phyloP scores from a whole-genome alignment of 805 yeast genomes.

The Ogataea ganodermae region DNA sequence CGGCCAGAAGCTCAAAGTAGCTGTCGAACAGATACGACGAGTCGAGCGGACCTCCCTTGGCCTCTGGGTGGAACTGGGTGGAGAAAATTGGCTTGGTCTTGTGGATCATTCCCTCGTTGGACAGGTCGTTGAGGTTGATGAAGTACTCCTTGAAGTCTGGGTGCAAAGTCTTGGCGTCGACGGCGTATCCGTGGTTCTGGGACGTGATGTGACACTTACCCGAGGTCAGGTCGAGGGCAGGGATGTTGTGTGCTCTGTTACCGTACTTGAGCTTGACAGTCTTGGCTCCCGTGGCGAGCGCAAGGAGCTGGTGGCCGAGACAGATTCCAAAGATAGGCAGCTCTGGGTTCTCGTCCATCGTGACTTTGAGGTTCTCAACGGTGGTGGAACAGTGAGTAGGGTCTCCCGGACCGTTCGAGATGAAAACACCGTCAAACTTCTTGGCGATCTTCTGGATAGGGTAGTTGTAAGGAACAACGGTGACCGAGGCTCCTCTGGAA shows the following conservation, averaged over 20 bases:
- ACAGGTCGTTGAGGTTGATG: slow-evolving; percentile 89
- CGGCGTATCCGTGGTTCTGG: slow-evolving; percentile 98
- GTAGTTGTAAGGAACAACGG: slow-evolving; percentile 95
- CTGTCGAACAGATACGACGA: slow-evolving; percentile 89
- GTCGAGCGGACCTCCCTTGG: slow-evolving; percentile 98
- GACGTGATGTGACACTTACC: slow-evolving; percentile 98
- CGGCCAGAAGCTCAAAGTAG: slow-evolving; percentile 70
- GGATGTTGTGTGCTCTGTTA: slow-evolving; percentile 98
- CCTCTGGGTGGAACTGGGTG: slow-evolving; percentile 99
- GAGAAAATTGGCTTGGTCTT: slow-evolving; percentile 85
- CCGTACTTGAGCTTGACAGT: slow-evolving; percentile 95
- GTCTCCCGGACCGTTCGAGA: slow-evolving; percentile 97
- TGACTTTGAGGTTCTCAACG: slow-evolving; percentile 67
- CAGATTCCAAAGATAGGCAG: slow-evolving; percentile 97
- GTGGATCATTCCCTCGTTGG: slow-evolving; percentile 98
- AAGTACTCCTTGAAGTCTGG: slow-evolving; percentile 83
- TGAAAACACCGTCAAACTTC: slow-evolving; percentile 92
- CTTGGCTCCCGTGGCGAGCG: slow-evolving; percentile 92
- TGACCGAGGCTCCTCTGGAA: slow-evolving; percentile 91
- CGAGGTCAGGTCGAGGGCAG: slow-evolving; percentile 84
- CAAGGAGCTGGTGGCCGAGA: slow-evolving; percentile 94
- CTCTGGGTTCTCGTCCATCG: slow-evolving; percentile 62
- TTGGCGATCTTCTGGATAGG: slow-evolving; percentile 89
- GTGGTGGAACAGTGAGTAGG: slow-evolving; percentile 89
- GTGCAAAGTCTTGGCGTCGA: slow-evolving; percentile 76